Evolutionary conservation across 306 rosid genomes (phyloP).

Genomic region (Rosa persica): DNA sequence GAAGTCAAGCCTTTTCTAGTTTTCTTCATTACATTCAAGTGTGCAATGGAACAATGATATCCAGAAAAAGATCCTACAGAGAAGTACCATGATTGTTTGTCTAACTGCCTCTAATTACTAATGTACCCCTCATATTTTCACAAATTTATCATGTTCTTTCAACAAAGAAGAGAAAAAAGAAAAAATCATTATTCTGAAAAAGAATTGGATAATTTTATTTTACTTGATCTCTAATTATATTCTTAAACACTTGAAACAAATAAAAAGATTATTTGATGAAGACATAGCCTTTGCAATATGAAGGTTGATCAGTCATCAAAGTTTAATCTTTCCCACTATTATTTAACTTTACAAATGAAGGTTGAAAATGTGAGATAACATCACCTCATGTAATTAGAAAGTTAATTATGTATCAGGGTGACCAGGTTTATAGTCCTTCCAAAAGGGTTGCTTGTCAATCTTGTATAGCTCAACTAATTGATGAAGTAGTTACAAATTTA

Average conservation of each 20-base stretch:
- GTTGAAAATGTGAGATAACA: neutral
- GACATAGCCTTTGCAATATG: neutral
- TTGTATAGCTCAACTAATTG: neutral
- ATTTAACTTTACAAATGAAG: neutral
- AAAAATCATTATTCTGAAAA: neutral
- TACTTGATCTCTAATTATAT: too few species aligned
- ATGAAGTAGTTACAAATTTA: neutral
- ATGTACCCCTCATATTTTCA: neutral
- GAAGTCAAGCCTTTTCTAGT: neutral
- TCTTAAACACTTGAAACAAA: too few species aligned
- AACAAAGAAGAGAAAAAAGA: neutral
- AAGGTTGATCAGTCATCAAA: neutral
- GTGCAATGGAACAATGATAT: constrained; percentile 18
- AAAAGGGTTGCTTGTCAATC: neutral
- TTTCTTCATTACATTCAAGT: neutral
- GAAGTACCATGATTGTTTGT: constrained; percentile 10
- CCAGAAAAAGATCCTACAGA: constrained; percentile 12
- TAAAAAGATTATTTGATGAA: neutral
- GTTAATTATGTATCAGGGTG: neutral
- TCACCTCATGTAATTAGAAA: neutral
- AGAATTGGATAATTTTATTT: neutral
- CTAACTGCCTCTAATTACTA: neutral
- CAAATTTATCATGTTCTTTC: neutral
- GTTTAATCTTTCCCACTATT: neutral
- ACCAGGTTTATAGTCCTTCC: neutral